Evolutionary conservation across 2,329 filamentous ascomycete species (phyloP), one percentile per base, ranked within the genome.

Genomic region (Beauveria asiatica): DNA sequence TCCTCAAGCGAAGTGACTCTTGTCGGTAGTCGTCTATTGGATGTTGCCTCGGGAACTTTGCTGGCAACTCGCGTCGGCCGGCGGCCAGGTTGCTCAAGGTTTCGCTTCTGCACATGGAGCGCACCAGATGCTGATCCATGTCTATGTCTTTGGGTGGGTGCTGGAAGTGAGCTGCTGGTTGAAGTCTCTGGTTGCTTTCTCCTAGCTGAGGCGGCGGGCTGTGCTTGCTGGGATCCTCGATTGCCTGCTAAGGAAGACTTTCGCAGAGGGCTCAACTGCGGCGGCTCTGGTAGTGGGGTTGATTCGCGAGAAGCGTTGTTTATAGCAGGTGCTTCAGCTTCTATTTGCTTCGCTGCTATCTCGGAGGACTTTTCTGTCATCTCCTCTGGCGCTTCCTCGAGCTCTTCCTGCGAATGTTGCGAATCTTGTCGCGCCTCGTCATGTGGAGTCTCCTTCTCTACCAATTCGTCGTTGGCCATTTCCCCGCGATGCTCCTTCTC

Each of bases 201-300:
- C 49, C 37, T 39, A 1, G 16, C 23, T 23, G 39, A 19, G 33
- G 33, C 21, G 1, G 11, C 16, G 5, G n/a, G 10, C 5, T 19
- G 53, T 17, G 5, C 25, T 19, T 39, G 64, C 11, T 72, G 62
- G 52, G 70, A 62, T 39, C 75, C 70, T 63, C 74, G 63, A 64
- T 84, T 84, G 3, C 78, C 81, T 0, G 80, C 79, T 1, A 79
- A 75, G 11, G 73, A 72, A 2, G 78, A 80, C 61, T 82, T 78
- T 53, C 78, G 78, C 0, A 86, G 72, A 1, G 83, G 82, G 52
- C 76, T 80, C 52, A 80, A 64, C 52, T 76, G 78, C 17, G 75
- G 79, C 1, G 77, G 76, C 41, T 75, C 70, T 0, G 79, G 78
- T 2, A 81, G 69, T 2, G 80, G 76, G 2, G 78, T 74, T 2